Evolutionary conservation across 2,329 filamentous ascomycete species (phyloP), one percentile per base, ranked within the genome.

Genomic region (Hypoxylon sp.): DNA sequence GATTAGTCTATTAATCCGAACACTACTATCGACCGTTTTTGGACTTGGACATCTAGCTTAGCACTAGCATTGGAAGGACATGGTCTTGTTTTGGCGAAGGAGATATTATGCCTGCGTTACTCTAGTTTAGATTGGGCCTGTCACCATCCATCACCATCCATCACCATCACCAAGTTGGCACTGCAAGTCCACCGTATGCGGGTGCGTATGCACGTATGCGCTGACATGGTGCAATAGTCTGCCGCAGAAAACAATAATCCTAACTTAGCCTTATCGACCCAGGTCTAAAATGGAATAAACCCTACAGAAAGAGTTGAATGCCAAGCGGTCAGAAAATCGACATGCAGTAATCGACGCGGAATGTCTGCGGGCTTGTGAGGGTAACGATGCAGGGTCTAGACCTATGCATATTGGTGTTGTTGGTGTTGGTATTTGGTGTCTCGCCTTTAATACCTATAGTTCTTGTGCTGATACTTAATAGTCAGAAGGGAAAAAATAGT

Each of bases 201-300:
- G 41, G 50, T 45, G 40, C 37, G 35, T 43, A 51, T 55, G 55
- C 51, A 57, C 43, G 42, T 40, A 35, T 34, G 35, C 41, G 55
- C 55, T 58, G 55, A 55, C 54, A 55, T 51, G 36, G 44, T 57
- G 54, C 43, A 57, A 57, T 60, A 52, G 48, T 60, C 34, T 51
- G 38, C 52, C 49, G 15, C 51, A 55, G 34, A 27, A 58, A 51
- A 55, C 43, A 57, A 55, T 57, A 57, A 41, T 46, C 37, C 42
- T 40, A 19, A 53, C 52, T 37, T 57, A 58, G 50, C 43, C 51
- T 57, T 49, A 45, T 53, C 40, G 20, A 51, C 46, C 32, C 3
- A 51, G 25, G 31, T 55, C 51, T 42, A 55, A 55, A 55, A 52
- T 31, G 36, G 56, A 44, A 53, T 30, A 52, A 48, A 36, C 27